Evolutionary conservation across 31 red algal species (phyloP).

Genomic region (Odonthalia washingtoniensis): DNA sequence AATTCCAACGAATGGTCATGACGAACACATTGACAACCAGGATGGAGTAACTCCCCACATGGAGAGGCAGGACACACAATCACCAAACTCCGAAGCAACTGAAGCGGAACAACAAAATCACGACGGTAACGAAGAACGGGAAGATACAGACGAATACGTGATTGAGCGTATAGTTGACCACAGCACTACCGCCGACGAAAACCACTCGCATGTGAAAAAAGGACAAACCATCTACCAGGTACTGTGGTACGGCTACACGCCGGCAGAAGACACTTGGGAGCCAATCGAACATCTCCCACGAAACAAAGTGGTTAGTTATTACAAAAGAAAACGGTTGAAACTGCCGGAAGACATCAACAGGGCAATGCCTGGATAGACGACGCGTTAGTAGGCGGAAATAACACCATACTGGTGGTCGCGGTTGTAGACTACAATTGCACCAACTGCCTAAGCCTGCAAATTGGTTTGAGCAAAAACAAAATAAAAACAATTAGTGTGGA

Average conservation of each 20-base stretch:
- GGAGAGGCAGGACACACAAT: neutral
- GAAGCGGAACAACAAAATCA: slow-evolving; percentile 2
- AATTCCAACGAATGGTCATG: neutral
- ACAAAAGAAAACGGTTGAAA: neutral
- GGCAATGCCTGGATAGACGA: neutral
- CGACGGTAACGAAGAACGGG: neutral
- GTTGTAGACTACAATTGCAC: too few species aligned
- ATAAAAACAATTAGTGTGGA: too few species aligned
- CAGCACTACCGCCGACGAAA: neutral
- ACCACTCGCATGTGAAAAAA: neutral
- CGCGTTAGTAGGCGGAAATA: too few species aligned
- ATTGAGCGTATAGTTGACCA: neutral
- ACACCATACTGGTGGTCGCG: too few species aligned
- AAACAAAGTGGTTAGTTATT: neutral
- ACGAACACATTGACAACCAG: too few species aligned
- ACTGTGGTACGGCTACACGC: slow-evolving; percentile 14
- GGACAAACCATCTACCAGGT: slow-evolving; percentile 26
- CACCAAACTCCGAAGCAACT: neutral
- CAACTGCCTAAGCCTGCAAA: too few species aligned
- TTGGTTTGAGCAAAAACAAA: too few species aligned
- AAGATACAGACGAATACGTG: too few species aligned
- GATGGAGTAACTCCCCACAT: neutral
- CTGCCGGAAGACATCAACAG: neutral
- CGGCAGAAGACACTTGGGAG: slow-evolving; percentile 1
- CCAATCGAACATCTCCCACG: neutral